phyloP scores from a whole-genome alignment of 176 grass and related monocot species.

The Panicum miliaceum region DNA sequence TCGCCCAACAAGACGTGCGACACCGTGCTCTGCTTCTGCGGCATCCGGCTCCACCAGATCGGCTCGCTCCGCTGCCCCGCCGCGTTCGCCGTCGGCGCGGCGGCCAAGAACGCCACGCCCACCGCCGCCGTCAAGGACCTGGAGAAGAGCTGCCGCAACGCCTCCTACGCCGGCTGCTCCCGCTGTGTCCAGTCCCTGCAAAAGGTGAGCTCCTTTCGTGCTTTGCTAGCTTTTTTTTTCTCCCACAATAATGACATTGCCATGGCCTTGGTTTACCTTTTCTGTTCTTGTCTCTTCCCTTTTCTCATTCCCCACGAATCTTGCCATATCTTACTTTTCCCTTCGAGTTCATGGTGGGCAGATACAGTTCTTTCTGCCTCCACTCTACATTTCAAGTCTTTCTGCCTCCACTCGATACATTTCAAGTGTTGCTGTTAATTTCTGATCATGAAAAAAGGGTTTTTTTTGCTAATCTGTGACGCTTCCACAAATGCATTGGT shows the following conservation, averaged over 20 bases:
- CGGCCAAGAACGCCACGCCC: constrained; percentile 73
- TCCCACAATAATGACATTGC: neutral
- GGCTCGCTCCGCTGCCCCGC: constrained; percentile 93
- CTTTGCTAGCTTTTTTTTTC: constrained; percentile 26
- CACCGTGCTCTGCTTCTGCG: constrained; percentile 95
- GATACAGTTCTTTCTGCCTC: neutral
- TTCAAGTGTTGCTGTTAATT: neutral
- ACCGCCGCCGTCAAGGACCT: constrained; percentile 78
- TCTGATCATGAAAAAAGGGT: too few species aligned
- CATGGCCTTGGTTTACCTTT: constrained; percentile 17
- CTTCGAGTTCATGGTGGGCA: neutral
- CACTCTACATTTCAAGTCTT: neutral
- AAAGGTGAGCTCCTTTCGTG: constrained; percentile 63
- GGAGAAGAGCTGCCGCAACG: constrained; percentile 92
- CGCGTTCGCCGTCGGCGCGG: constrained; percentile 64
- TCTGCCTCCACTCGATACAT: neutral
- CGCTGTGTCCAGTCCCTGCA: constrained; percentile 86
- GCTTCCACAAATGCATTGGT: neutral
- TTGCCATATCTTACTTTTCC: neutral
- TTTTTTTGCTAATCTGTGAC: neutral
- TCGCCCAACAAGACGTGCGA: constrained; percentile 84
- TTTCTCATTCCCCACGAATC: neutral
- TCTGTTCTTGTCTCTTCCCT: neutral
- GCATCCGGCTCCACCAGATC: constrained; percentile 98
- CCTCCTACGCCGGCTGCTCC: constrained; percentile 88